Evolutionary conservation across 148 eudicot species (phyloP), one percentile per base, ranked within the genome.

Genomic region (Agrostemma githago): DNA sequence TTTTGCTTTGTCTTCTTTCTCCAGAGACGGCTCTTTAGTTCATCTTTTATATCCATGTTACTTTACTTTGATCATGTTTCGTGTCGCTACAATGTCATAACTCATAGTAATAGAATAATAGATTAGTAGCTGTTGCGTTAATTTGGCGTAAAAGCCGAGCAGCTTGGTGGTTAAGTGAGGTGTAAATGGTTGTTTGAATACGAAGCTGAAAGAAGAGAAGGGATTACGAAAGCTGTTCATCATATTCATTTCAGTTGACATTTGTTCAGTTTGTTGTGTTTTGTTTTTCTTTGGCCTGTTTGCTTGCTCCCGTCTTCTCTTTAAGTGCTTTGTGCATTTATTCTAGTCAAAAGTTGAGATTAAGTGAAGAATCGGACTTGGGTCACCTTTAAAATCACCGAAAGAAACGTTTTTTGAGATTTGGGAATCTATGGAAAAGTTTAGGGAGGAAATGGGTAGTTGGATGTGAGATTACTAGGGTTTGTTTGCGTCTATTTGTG

Each of bases 381-480:
- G 75, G 54, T 80, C 75, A 5, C 66, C 80, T 2, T 46, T 43
- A 19, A 78, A 84, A 0, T 65, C 7, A 54, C 74, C 62, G 7
- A 89, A 59, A 79, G 82, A 77, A 4, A 89, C 53, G 77, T 83
- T n/a, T n/a, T 56, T 84, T 80, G 62, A 89, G 85, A 67, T 79
- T 71, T 5, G 77, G 85, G 63, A 86, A 89, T 6, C 91, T 75
- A 19, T 39, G 44, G 26, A 87, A 57, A 66, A 86, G 83, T n/a
- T 71, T 77, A 3, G 89, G 82, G 54, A 86, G 90, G 64, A 76
- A 77, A 68, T 39, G 46, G 4, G 64, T 39, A 0, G 88, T 82
- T 17, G 87, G 82, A 26, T 82, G 61, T 21, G 72, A 58, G 68
- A 89, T 71, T 0, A 56, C 42, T n/a, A 89, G 78, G 68, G 74